phyloP scores from a whole-genome alignment of 1,284 basidiomycete species.

The Fomitopsis schrenkii region DNA sequence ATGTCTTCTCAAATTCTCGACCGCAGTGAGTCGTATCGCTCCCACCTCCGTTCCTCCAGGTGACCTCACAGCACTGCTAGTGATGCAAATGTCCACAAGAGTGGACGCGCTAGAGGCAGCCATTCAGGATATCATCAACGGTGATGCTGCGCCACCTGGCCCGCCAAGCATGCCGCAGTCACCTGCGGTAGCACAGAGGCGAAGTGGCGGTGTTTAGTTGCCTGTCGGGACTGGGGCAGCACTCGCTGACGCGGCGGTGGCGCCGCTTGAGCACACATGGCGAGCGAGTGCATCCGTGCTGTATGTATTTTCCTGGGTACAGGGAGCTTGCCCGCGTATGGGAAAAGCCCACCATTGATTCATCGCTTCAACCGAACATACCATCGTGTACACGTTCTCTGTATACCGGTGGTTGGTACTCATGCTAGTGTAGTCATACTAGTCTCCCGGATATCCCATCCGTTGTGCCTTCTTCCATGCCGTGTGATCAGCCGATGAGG shows the following conservation, averaged over 20 bases:
- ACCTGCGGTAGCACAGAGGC: constrained; percentile 21
- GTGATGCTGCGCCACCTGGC: constrained; percentile 36
- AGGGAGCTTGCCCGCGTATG: neutral
- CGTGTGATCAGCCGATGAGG: neutral
- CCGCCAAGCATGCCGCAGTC: constrained; percentile 28
- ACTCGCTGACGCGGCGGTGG: neutral
- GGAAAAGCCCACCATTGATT: neutral
- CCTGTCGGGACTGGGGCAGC: neutral
- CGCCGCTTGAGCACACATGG: neutral
- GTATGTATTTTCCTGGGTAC: neutral
- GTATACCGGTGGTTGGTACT: neutral
- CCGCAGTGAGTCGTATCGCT: constrained; percentile 51
- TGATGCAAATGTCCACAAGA: constrained; percentile 79
- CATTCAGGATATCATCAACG: constrained; percentile 81
- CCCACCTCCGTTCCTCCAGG: constrained; percentile 1
- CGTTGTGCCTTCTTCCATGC: neutral
- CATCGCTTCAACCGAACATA: neutral
- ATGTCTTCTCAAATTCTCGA: constrained; percentile 82
- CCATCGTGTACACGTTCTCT: neutral
- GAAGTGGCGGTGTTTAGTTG: constrained; percentile 12
- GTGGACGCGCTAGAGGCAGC: constrained; percentile 79
- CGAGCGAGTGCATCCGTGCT: neutral
- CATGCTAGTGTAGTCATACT: neutral
- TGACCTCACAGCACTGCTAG: constrained; percentile 32
- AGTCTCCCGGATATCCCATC: neutral